Conservation (phyloP, 2,329 filamentous ascomycete genomes). For the Septoria linicola region DNA sequence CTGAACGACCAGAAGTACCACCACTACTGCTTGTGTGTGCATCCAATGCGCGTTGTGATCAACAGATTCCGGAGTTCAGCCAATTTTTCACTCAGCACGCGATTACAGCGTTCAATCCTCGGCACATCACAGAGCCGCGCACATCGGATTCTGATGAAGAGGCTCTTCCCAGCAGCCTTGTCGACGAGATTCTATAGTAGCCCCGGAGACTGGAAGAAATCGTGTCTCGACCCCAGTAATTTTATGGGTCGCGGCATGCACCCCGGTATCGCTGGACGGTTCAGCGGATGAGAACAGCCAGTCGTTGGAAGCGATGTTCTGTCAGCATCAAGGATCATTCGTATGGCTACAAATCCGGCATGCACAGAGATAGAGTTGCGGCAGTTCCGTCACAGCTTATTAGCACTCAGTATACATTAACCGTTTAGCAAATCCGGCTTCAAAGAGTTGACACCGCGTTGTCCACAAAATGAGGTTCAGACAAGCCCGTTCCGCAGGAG, state of each 20-base stretch:
- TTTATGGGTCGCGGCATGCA: no score
- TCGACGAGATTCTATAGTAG: no score
- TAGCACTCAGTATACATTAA: neutral
- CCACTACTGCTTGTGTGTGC: neutral
- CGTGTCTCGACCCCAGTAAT: no score
- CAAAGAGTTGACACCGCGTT: no score
- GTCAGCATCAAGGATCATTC: no score
- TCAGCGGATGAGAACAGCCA: no score
- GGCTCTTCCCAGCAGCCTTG: no score
- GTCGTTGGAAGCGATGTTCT: no score
- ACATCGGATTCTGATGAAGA: neutral
- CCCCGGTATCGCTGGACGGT: no score
- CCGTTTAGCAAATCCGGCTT: slow-evolving; percentile 4
- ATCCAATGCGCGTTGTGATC: neutral
- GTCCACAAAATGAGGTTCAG: neutral
- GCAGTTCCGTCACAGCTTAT: slow-evolving; percentile 2
- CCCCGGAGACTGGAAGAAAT: no score
- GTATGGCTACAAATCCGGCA: neutral
- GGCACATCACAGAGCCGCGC: neutral
- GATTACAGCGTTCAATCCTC: neutral
- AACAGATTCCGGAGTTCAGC: neutral
- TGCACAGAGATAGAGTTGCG: slow-evolving; percentile 1
- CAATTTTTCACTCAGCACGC: neutral
- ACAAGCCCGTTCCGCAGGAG: neutral
- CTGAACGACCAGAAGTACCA: neutral